These are phyloP conservation scores for Phaffia rhodozyma DNA, from an alignment of 1,284 basidiomycete species.

Conservation along the genomic window DNA sequence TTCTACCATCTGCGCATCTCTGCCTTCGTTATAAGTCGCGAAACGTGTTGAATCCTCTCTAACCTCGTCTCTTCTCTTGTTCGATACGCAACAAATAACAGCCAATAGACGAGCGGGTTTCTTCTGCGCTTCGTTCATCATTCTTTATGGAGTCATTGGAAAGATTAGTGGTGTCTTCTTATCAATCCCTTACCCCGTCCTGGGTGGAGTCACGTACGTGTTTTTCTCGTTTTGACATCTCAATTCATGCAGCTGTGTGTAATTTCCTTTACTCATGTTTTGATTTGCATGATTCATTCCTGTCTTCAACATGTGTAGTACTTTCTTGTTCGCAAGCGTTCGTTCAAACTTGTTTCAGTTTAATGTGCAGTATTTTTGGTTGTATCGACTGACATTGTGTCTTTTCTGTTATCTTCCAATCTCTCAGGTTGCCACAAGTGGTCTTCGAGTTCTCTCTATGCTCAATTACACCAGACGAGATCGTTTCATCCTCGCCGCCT, in stretches of 20 bases:
- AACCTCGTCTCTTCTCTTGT: slow-evolving; percentile 14
- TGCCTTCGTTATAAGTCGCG: neutral
- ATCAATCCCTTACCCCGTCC: slow-evolving; percentile 64
- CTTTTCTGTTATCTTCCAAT: slow-evolving; percentile 29
- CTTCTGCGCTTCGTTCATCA: slow-evolving; percentile 17
- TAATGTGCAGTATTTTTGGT: slow-evolving; percentile 4
- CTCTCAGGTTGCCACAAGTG: slow-evolving; percentile 41
- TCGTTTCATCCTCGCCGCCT: slow-evolving; percentile 56
- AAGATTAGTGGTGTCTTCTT: slow-evolving; percentile 70
- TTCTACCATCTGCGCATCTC: slow-evolving; percentile 18
- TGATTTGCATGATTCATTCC: no score
- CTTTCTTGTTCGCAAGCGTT: slow-evolving; percentile 54
- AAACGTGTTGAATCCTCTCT: neutral
- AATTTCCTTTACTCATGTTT: no score
- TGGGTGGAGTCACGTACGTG: slow-evolving; percentile 57
- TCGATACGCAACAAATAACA: neutral
- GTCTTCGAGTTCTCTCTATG: slow-evolving; percentile 58
- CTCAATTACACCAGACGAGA: slow-evolving; percentile 56
- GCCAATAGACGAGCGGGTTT: neutral
- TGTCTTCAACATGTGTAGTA: slow-evolving; percentile 25
- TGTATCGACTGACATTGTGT: neutral
- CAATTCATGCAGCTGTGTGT: no score
- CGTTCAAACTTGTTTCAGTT: slow-evolving; percentile 20
- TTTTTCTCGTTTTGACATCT: no score
- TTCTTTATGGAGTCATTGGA: slow-evolving; percentile 43